A percentile compares a stretch with the other conserved stretches of the same genome.
These are phyloP conservation scores for Alnus glutinosa DNA, from an alignment of 306 rosid species.

Conservation along the genomic window DNA sequence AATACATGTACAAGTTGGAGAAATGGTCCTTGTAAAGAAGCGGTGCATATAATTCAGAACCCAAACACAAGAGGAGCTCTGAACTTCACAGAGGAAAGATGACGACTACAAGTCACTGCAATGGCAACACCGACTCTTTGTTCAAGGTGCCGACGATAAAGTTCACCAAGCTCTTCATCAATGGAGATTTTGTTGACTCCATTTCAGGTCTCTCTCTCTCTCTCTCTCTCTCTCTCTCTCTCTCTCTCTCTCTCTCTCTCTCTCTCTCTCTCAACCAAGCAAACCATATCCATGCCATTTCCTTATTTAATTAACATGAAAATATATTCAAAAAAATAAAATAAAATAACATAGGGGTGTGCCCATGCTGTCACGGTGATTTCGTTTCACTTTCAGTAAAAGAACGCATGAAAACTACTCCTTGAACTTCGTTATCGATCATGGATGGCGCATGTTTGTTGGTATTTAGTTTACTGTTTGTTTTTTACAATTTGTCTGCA, in stretches of 20 bases:
- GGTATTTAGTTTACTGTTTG: neutral
- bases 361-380: too few species aligned
- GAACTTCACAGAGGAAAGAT: neutral
- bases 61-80: neutral
- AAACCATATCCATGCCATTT: too few species aligned
- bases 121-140: constrained; percentile 26
- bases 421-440: neutral
- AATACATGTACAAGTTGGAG: too few species aligned
- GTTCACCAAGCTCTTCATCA: constrained; percentile 90
- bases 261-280: neutral
- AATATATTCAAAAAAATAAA: too few species aligned
- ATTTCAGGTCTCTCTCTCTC: constrained; percentile 55
- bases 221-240: neutral
- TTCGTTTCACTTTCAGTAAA: too few species aligned
- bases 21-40: too few species aligned
- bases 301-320: too few species aligned
- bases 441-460: neutral
- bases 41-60: too few species aligned
- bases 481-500: neutral
- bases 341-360: too few species aligned
- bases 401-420: too few species aligned
- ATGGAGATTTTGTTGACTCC: constrained; percentile 77
- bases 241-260: constrained; percentile 4
- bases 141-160: constrained; percentile 54
- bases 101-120: constrained; percentile 40